A percentile compares a stretch with the other conserved stretches of the same genome.
Evolutionary conservation across 2,329 filamentous ascomycete species (phyloP).

Genomic region (Talaromyces sp.): DNA sequence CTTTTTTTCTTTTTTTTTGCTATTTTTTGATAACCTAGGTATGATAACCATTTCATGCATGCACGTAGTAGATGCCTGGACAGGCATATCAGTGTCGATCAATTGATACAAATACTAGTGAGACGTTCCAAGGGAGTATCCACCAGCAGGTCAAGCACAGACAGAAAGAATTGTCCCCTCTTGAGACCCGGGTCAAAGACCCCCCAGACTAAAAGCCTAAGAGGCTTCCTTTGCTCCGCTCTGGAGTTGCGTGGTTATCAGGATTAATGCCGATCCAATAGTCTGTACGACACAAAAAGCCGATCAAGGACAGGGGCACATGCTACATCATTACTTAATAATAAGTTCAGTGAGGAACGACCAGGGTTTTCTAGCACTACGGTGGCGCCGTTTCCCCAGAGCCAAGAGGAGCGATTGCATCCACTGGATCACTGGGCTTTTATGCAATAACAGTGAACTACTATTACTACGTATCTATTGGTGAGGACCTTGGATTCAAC

Average conservation of each 20-base stretch:
- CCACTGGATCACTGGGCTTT: neutral
- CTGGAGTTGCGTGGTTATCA: neutral
- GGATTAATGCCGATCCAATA: neutral
- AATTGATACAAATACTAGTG: too few relatives aligned
- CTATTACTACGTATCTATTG: too few relatives aligned
- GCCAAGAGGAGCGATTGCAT: neutral
- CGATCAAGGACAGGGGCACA: neutral
- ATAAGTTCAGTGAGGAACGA: neutral
- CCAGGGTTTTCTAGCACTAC: neutral
- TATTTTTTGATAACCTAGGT: neutral
- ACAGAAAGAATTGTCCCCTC: neutral
- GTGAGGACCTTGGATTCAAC: neutral
- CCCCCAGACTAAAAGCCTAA: neutral
- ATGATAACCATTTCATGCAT: neutral
- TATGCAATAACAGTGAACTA: too few relatives aligned
- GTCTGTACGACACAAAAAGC: neutral
- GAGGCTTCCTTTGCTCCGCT: neutral
- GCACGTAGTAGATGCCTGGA: neutral
- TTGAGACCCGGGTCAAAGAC: neutral
- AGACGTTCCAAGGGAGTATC: too few relatives aligned
- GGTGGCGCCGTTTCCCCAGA: neutral
- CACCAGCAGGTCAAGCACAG: too few relatives aligned
- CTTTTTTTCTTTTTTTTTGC: neutral
- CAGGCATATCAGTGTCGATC: neutral
- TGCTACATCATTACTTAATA: neutral